phyloP scores from a whole-genome alignment of 768 basidiomycete species.

The Austroboletus festivus region DNA sequence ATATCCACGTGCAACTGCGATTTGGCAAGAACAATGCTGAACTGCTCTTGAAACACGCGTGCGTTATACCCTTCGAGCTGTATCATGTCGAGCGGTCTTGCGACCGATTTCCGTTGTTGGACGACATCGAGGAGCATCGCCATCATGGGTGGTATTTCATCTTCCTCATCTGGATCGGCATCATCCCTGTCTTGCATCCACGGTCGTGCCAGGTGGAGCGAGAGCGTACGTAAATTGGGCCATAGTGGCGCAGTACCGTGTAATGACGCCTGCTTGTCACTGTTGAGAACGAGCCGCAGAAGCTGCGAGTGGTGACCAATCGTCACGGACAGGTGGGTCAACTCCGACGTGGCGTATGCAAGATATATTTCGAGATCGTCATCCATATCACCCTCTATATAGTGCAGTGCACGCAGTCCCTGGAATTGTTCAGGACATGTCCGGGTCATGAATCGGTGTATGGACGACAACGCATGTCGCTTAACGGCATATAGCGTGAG shows the following conservation, averaged over 20 bases:
- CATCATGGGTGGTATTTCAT: constrained; percentile 30
- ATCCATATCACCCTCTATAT: constrained; percentile 35
- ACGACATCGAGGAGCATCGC: constrained; percentile 31
- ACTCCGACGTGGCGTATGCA: constrained; percentile 31
- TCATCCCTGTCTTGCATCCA: constrained; percentile 33
- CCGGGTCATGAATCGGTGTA: constrained; percentile 36
- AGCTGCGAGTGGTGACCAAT: constrained; percentile 32
- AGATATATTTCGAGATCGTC: constrained; percentile 36
- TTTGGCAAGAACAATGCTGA: constrained; percentile 24
- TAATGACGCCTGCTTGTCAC: constrained; percentile 33
- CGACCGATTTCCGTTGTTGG: constrained; percentile 31
- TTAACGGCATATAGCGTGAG: constrained; percentile 27
- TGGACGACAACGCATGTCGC: constrained; percentile 29
- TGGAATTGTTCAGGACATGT: constrained; percentile 34
- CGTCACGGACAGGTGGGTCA: constrained; percentile 34
- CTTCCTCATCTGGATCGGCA: constrained; percentile 30
- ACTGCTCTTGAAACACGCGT: constrained; percentile 26
- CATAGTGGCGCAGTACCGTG: constrained; percentile 31
- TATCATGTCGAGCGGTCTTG: constrained; percentile 22
- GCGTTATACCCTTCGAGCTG: constrained; percentile 27
- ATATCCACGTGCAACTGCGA: constrained; percentile 25
- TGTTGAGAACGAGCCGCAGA: constrained; percentile 32
- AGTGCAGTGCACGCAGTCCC: constrained; percentile 30
- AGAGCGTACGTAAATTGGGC: constrained; percentile 29
- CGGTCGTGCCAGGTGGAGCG: constrained; percentile 26